Base-by-base conservation (phyloP, 371 early-diverging fungal genomes). In the Rhizopus microsporus region DNA sequence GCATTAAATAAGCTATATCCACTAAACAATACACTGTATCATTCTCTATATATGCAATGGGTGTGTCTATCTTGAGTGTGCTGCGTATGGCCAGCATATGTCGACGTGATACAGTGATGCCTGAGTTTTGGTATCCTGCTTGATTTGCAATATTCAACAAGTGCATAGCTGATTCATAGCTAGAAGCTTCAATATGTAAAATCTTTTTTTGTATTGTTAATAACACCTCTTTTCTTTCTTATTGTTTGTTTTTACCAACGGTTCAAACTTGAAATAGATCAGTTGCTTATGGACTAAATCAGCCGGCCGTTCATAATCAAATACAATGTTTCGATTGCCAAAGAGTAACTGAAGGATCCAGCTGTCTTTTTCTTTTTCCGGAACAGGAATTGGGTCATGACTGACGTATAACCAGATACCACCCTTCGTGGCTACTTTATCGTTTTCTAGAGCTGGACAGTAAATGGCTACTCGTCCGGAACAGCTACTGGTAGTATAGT, bases 241-340 rank as follows among this genome's bases (percentile, higher is more conserved):
- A 38, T 32, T 13, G 45, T 4, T 13, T 40, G 15, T 23, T 15
- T 46, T 61, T 75, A 86, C 86, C 78, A 86, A 71, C 3, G 87
- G 85, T 49, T 86, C 85, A 59, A 86, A 85, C 51, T 86, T 85
- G 59, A 83, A 86, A 49, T 78, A 83, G 12, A 84, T 69, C 38
- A 78, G 30, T 30, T 77, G 71, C 23, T 65, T 59, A 5, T 57
- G 17, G 35, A 64, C 46, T 4, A 67, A 56, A 45, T 62, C 47
- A 16, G 35, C 30, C 3, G 59, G 56, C 32, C 30, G 45, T 8
- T 51, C 47, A 0, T 43, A 63, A 47, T 67, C 50, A 7, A 62
- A 45, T 6, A 68, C 64, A 7, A 73, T 74, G 13, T 68, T 66
- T 50, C 52, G 56, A 10, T 57, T 59, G 17, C 82, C 80, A 66